Evolutionary conservation across 345 rosid species (phyloP), one percentile per base, ranked within the genome.

Genomic region (Balakata baccata): DNA sequence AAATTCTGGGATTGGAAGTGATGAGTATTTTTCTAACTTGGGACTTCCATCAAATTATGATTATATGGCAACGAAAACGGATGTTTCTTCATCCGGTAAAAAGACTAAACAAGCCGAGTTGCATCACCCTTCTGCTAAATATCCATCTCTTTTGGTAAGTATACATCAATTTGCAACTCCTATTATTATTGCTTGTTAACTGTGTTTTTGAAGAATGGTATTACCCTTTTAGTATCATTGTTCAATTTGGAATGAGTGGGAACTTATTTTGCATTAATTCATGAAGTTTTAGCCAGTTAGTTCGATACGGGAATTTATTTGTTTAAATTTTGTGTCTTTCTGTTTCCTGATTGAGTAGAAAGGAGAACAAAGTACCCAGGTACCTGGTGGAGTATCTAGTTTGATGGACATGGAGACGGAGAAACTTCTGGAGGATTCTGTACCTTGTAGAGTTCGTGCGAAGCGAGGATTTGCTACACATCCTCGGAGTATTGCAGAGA

Each of bases 401-500:
- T 66, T 86, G 83, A 75, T 82, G 64, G 91, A 88, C 61, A 68
- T 81, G 81, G 91, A 84, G 52, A 87, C 86, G 86, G 91, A 90
- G 6, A 87, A 82, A 72, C 79, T 87, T 69, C 73, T 86, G 72
- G 93, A 90, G 80, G 93, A 84, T 69, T 87, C 96, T 0, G 92
- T 85, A 60, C 88, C 93, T 77, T 87, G 87, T 69, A 81, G 87
- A 72, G 85, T 89, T 70, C 91, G 96, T 38, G 97, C 97, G 1
- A 92, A 92, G 80, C 92, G 97, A 3, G 97, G 97, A 0, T 92
- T 79, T 76, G 97, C 97, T 6, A 92, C 96, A n/a, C 97, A 92
- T 84, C 97, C 97, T 75, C 90, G 97, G 68, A 92, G 97, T 78
- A 92, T 92, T 86, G 97, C 97, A 0, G 97, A 92, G 75, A 87